These are phyloP conservation scores for Flaveria bidentis DNA, from an alignment of 129 eudicot genomes.

Conservation along the genomic window DNA sequence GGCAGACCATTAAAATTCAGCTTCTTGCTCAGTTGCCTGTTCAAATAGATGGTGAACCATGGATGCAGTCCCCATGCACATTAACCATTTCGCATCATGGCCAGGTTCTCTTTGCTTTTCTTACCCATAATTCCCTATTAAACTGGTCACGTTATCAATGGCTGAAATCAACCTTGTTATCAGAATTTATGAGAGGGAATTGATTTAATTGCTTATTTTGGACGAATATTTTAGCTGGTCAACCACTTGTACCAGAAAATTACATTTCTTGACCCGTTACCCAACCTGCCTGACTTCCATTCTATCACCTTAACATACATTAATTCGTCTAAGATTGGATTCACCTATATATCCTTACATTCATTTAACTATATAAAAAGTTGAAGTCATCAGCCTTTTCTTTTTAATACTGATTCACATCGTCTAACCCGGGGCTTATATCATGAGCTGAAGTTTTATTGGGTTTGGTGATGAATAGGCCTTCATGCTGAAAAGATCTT, in stretches of 20 bases:
- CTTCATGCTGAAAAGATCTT: slow-evolving; percentile 87
- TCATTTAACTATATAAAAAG: background rate
- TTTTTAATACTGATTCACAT: slow-evolving; percentile 8
- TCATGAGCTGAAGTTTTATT: slow-evolving; percentile 3
- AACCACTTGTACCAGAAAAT: background rate
- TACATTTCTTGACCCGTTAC: background rate
- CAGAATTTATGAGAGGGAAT: too few relatives aligned
- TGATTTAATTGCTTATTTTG: too few relatives aligned
- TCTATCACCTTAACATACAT: background rate
- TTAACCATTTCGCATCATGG: slow-evolving; percentile 89
- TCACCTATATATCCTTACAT: background rate
- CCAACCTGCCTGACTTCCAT: background rate
- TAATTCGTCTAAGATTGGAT: background rate
- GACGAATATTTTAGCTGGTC: background rate
- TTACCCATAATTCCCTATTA: too few relatives aligned
- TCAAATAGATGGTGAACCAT: slow-evolving; percentile 98
- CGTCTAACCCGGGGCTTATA: background rate
- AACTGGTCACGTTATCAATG: too few relatives aligned
- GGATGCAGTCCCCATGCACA: slow-evolving; percentile 93
- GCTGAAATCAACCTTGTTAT: too few relatives aligned
- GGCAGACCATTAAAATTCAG: slow-evolving; percentile 81
- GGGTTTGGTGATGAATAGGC: slow-evolving; percentile 45
- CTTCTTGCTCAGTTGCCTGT: slow-evolving; percentile 88
- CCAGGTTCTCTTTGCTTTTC: slow-evolving; percentile 56
- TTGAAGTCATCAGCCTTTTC: background rate